Conservation (phyloP, 1,284 basidiomycete genomes). For the Ustilago trichophora region DNA sequence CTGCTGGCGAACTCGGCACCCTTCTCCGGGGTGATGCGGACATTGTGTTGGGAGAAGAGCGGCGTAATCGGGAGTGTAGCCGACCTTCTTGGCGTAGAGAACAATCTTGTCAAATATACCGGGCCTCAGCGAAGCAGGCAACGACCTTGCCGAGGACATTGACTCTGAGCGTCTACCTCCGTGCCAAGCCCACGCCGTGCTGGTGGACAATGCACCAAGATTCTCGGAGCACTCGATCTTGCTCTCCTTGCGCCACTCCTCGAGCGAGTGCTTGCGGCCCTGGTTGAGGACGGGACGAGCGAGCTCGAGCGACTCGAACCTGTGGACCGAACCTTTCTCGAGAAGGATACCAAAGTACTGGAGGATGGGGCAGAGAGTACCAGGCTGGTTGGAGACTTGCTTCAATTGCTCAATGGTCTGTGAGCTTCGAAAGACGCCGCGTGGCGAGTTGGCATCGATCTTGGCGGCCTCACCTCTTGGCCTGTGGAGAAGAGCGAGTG, state of each 20-base stretch:
- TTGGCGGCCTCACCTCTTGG: slow-evolving; percentile 97
- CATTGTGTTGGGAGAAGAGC: slow-evolving; percentile 95
- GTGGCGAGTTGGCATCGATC: slow-evolving; percentile 95
- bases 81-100: slow-evolving; percentile 96
- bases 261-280: slow-evolving; percentile 94
- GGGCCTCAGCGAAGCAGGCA: slow-evolving; percentile 97
- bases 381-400: slow-evolving; percentile 86
- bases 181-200: slow-evolving; percentile 97
- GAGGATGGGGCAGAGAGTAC: slow-evolving; percentile 92
- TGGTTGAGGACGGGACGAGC: slow-evolving; percentile 95
- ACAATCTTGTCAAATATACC: slow-evolving; percentile 99
- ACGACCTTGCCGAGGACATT: slow-evolving; percentile 97
- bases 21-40: slow-evolving; percentile 95
- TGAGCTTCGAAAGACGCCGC: slow-evolving; percentile 92
- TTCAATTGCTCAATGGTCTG: slow-evolving; percentile 99
- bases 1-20: slow-evolving; percentile 97
- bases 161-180: slow-evolving; percentile 96
- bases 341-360: slow-evolving; percentile 98
- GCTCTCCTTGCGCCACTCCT: slow-evolving; percentile 99
- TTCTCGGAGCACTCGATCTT: slow-evolving; percentile 99
- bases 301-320: slow-evolving; percentile 93
- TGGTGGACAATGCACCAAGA: slow-evolving; percentile 92
- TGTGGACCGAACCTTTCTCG: slow-evolving; percentile 97
- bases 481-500: slow-evolving; percentile 89
- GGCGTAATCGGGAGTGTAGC: slow-evolving; percentile 92